Evolutionary conservation across 2,329 filamentous ascomycete species (phyloP).

Genomic region (Cladosporium sphaerospermum): DNA sequence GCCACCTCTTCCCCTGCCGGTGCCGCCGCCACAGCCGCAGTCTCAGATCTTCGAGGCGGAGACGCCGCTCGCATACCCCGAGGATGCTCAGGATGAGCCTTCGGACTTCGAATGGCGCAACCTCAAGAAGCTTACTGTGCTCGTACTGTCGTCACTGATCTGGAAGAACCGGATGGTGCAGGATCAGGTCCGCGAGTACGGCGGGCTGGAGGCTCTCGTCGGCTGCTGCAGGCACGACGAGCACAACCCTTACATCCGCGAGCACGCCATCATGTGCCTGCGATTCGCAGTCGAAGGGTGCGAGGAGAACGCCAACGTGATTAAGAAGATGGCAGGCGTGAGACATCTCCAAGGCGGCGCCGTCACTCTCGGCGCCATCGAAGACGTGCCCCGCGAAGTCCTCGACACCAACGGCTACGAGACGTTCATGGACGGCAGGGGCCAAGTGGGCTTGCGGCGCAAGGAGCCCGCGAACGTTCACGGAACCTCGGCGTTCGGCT

Average conservation of each 20-base stretch:
- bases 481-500: background rate
- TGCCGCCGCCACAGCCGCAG: conserved; percentile 8
- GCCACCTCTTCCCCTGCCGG: conserved; percentile 29
- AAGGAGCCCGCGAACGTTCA: conserved; percentile 26
- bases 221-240: conserved; percentile 89
- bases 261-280: conserved; percentile 82
- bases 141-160: conserved; percentile 81
- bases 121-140: conserved; percentile 86
- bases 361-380: conserved; percentile 6
- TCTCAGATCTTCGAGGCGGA: conserved; percentile 35
- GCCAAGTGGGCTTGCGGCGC: conserved; percentile 42
- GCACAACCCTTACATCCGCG: conserved; percentile 88
- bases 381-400: conserved; percentile 40
- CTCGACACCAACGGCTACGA: conserved; percentile 45
- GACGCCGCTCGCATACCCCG: conserved; percentile 34
- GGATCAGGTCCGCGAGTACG: conserved; percentile 75
- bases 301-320: conserved; percentile 64
- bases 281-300: conserved; percentile 66
- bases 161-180: conserved; percentile 84
- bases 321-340: conserved; percentile 51
- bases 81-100: conserved; percentile 54
- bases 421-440: conserved; percentile 45
- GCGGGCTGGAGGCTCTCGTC: conserved; percentile 79
- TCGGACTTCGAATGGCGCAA: conserved; percentile 68
- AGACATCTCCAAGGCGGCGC: conserved; percentile 9